Evolutionary conservation across 2,329 filamentous ascomycete species (phyloP), one percentile per base, ranked within the genome.

Genomic region (Pestalotiopsis fici): DNA sequence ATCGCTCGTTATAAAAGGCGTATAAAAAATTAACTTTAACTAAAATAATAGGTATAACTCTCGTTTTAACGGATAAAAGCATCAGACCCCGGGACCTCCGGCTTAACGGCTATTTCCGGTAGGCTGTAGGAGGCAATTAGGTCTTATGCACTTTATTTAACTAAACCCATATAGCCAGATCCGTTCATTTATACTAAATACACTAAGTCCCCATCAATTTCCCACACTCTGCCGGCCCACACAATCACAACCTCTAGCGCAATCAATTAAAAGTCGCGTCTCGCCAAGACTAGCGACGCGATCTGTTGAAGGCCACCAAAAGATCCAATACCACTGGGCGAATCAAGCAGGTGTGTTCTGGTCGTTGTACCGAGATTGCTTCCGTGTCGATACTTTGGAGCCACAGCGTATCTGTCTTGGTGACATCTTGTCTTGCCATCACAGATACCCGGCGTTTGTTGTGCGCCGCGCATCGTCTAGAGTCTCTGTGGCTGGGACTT

Each of bases 231-330:
- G 43, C 18, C 18, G 43, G 43, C 18, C 43, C 43, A 50, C 43
- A 18, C 43, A 50, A n/a, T 50, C 43, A 50, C 43, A 50, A 21
- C 43, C 43, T 50, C 43, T 35, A 59, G 57, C 28, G 28, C 28
- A 35, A 27, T 59, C 57, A 59, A 59, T 59, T 59, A 59, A 59
- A 59, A 31, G 57, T 59, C 57, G 57, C 57, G 57, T 59, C 57
- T 59, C 57, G 28, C 57, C 57, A 59, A 31, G 25, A 37, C n/a
- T 18, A 21, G 23, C 57, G 57, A 59, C 57, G 57, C 57, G 57
- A 59, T 35, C 31, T 59, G 43, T 21, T 9, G 43, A n/a, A 50
- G 31, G 31, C 31, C 18, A 50, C 9, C 43, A n/a, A 18, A n/a
- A 21, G 43, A 18, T 50, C 18, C 43, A 50, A n/a, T 50, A 7